phyloP scores from a whole-genome alignment of 495 filamentous ascomycete genomes.

The Pyrenopolyporus hunteri region DNA sequence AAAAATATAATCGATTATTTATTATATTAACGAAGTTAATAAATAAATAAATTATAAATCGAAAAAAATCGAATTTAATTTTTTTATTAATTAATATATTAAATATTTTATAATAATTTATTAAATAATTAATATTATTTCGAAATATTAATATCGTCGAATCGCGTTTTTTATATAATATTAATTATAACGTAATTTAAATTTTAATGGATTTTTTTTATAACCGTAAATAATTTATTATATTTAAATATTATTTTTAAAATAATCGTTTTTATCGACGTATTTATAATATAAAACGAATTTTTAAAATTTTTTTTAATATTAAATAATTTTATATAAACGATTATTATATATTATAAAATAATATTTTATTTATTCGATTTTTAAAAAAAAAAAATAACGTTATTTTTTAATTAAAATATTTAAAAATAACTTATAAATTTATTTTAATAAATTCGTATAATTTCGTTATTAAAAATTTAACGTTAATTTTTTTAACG shows the following conservation, averaged over 20 bases:
- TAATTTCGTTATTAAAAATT: background rate
- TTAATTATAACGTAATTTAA: background rate
- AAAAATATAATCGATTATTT: background rate
- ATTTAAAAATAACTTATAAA: background rate
- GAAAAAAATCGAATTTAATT: background rate
- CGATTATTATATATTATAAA: background rate
- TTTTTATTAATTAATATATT: background rate
- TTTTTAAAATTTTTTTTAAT: too few relatives aligned
- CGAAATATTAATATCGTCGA: background rate
- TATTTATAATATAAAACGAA: too few relatives aligned
- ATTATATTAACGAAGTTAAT: background rate
- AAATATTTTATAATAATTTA: background rate
- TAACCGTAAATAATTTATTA: background rate
- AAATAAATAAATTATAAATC: background rate
- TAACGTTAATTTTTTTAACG: background rate
- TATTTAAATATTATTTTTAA: too few relatives aligned
- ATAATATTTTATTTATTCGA: background rate
- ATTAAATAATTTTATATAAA: constrained; percentile 1
- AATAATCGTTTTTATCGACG: too few relatives aligned
- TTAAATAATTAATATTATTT: background rate
- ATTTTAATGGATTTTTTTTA: background rate
- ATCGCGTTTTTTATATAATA: background rate
- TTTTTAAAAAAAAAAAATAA: background rate
- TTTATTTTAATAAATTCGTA: background rate
- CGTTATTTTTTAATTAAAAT: background rate